Percentiles rank a stretch among this genome's conserved stretches.
Conservation (phyloP, 768 basidiomycete species). For the Mycena kentingensis region DNA sequence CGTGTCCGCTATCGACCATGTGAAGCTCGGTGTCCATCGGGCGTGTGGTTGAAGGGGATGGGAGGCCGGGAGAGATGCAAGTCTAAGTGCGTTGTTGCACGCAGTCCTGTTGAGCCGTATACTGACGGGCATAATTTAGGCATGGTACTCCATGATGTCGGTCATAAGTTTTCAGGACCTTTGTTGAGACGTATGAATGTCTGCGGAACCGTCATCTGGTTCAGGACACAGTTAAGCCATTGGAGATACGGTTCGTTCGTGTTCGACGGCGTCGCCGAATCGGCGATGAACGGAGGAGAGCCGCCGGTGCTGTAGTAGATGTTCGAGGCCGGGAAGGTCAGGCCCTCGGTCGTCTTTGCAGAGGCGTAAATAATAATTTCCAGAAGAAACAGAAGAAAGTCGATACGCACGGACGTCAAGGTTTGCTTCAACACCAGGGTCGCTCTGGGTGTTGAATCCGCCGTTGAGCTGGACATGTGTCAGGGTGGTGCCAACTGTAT, state of each 20-base stretch:
- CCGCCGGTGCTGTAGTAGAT: slow-evolving; percentile 68
- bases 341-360: slow-evolving; percentile 53
- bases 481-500: slow-evolving; percentile 46
- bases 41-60: background rate
- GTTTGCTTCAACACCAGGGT: slow-evolving; percentile 65
- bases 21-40: background rate
- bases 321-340: slow-evolving; percentile 63
- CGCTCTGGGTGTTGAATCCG: slow-evolving; percentile 53
- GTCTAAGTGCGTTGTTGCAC: background rate
- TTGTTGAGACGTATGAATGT: slow-evolving; percentile 38
- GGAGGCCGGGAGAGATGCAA: background rate
- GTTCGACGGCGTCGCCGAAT: slow-evolving; percentile 43
- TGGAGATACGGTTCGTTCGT: slow-evolving; percentile 54
- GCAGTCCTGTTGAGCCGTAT: background rate
- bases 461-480: slow-evolving; percentile 50
- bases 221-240: slow-evolving; percentile 51
- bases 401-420: slow-evolving; percentile 53
- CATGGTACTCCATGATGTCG: background rate
- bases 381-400: background rate
- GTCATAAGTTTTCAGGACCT: background rate
- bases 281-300: slow-evolving; percentile 61
- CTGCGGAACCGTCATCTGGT: slow-evolving; percentile 41
- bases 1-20: background rate
- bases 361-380: background rate
- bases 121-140: background rate